phyloP scores from a whole-genome alignment of 2,329 filamentous ascomycete genomes.

The Stemphylium lycopersici region DNA sequence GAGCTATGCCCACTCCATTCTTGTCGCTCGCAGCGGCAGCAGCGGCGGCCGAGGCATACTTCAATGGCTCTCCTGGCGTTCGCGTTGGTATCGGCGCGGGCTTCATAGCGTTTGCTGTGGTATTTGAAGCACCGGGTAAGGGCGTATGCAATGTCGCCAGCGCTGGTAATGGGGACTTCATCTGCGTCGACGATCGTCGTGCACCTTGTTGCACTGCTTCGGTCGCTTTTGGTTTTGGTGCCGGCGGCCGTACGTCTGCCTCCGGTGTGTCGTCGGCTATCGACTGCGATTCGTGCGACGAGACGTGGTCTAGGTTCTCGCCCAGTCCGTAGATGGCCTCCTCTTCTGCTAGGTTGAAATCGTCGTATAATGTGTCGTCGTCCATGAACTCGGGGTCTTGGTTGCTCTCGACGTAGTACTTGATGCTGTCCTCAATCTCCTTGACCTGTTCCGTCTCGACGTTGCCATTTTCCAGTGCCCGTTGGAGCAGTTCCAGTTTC shows the following conservation, averaged over 20 bases:
- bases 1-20: slow-evolving; percentile 87
- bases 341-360: slow-evolving; percentile 89
- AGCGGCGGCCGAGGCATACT: slow-evolving; percentile 95
- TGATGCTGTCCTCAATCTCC: slow-evolving; percentile 88
- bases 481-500: slow-evolving; percentile 87
- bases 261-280: slow-evolving; percentile 83
- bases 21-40: slow-evolving; percentile 91
- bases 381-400: slow-evolving; percentile 89
- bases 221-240: slow-evolving; percentile 62
- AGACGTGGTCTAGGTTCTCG: slow-evolving; percentile 81
- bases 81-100: slow-evolving; percentile 85
- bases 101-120: slow-evolving; percentile 77
- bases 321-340: slow-evolving; percentile 85
- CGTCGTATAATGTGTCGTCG: slow-evolving; percentile 94
- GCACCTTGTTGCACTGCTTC: slow-evolving; percentile 64
- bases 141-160: slow-evolving; percentile 87
- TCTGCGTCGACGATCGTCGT: slow-evolving; percentile 81
- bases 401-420: slow-evolving; percentile 92
- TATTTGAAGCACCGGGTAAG: slow-evolving; percentile 65
- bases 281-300: slow-evolving; percentile 95
- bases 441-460: slow-evolving; percentile 86
- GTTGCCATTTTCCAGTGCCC: slow-evolving; percentile 89
- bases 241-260: slow-evolving; percentile 55
- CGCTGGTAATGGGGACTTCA: slow-evolving; percentile 93
- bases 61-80: slow-evolving; percentile 86